A percentile compares a stretch with the other conserved stretches of the same genome.
phyloP scores from a whole-genome alignment of 75 land plant genomes.

The Pseudotsuga menziesii region DNA sequence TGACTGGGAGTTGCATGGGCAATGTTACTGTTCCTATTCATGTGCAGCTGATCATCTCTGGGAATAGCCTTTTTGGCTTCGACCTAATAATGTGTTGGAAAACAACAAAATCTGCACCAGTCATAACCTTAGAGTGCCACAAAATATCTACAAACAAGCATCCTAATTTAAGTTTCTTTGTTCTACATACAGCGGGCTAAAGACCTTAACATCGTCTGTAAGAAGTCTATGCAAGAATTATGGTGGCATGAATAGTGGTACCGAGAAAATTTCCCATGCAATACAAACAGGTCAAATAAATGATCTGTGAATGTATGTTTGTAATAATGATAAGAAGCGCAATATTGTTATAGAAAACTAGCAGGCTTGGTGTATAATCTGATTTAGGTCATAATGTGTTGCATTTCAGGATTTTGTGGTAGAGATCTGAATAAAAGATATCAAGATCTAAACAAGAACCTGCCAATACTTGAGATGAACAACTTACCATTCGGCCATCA shows the following conservation, averaged over 20 bases:
- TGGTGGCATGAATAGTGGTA: background rate
- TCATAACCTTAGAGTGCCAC: conserved; percentile 1
- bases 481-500: too few species aligned
- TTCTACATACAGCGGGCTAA: too few species aligned
- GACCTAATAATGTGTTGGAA: conserved; percentile 6
- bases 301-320: background rate
- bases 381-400: background rate
- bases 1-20: too few species aligned
- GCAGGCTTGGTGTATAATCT: background rate
- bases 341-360: background rate
- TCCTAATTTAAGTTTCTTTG: too few species aligned
- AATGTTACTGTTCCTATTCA: too few species aligned
- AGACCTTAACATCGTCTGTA: background rate
- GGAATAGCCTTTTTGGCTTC: too few species aligned
- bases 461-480: too few species aligned
- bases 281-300: background rate
- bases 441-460: background rate
- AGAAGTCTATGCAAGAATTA: background rate
- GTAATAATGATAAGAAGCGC: background rate
- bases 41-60: too few species aligned
- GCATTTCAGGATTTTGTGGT: background rate
- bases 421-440: background rate
- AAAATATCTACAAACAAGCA: background rate
- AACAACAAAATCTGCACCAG: conserved; percentile 9
- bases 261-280: background rate